These are phyloP conservation scores for Digitaria exilis DNA, from an alignment of 202 grass and related monocot genomes.

Conservation along the genomic window DNA sequence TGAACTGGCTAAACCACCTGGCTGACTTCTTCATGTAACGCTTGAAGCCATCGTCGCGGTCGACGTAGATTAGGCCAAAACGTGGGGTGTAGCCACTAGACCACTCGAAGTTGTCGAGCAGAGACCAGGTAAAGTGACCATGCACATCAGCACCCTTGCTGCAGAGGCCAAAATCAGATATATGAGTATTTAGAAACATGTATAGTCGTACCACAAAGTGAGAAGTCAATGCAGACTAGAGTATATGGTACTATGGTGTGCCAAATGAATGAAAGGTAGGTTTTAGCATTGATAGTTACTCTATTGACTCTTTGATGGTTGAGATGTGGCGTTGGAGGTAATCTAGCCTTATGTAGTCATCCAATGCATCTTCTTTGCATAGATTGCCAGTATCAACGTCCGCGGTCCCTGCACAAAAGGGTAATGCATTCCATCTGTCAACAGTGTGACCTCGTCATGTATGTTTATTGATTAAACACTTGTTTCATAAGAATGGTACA, in stretches of 20 bases:
- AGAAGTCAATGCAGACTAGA: no score
- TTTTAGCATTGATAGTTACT: conserved; percentile 4
- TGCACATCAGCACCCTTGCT: conserved; percentile 24
- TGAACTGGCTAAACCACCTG: conserved; percentile 30
- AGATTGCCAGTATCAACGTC: not conserved
- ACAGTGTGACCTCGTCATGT: not conserved
- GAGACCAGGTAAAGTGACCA: conserved; percentile 40
- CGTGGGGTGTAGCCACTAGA: not conserved
- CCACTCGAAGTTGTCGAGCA: conserved; percentile 55
- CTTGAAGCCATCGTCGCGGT: not conserved
- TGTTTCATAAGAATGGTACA: no score
- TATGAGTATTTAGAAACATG: no score
- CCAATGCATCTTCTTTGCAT: not conserved
- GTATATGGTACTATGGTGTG: no score
- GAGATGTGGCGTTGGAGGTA: conserved; percentile 30
- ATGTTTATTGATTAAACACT: no score
- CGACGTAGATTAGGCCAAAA: conserved; percentile 48
- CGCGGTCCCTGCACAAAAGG: not conserved
- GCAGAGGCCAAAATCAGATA: not conserved
- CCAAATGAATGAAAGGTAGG: no score
- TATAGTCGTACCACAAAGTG: no score
- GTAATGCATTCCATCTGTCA: not conserved
- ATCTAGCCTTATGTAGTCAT: not conserved
- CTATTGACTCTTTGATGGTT: conserved; percentile 1
- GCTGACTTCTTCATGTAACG: conserved; percentile 36